Evolutionary conservation across 768 basidiomycete species (phyloP).

Genomic region (Termitomyces sp.): DNA sequence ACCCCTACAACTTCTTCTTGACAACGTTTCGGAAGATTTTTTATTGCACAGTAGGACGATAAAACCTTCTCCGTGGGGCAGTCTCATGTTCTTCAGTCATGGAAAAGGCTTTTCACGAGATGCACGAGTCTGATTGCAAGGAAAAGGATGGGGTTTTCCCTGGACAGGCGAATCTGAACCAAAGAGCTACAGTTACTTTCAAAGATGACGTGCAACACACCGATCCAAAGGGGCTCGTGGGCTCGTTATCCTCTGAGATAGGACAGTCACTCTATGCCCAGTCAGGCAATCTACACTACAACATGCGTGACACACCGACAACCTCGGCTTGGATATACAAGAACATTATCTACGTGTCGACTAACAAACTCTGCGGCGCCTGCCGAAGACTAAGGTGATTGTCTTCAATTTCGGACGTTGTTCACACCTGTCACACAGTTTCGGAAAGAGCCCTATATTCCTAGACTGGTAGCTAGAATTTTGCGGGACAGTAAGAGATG

Average conservation of each 20-base stretch:
- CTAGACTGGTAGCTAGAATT: conserved; percentile 41
- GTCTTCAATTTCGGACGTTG: conserved; percentile 52
- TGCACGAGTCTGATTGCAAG: conserved; percentile 46
- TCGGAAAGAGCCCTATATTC: conserved; percentile 44
- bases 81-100: conserved; percentile 47
- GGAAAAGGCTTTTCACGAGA: conserved; percentile 41
- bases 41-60: conserved; percentile 38
- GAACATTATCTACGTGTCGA: conserved; percentile 47
- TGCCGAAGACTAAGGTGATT: conserved; percentile 45
- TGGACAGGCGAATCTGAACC: conserved; percentile 37
- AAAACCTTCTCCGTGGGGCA: conserved; percentile 40
- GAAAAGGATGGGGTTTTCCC: conserved; percentile 44
- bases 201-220: conserved; percentile 42
- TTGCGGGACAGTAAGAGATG: conserved; percentile 34
- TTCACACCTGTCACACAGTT: conserved; percentile 48
- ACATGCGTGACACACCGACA: conserved; percentile 30
- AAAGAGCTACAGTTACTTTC: conserved; percentile 34
- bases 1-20: conserved; percentile 42
- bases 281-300: conserved; percentile 34
- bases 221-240: conserved; percentile 55
- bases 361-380: conserved; percentile 51
- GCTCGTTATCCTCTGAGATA: conserved; percentile 32
- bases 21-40: conserved; percentile 54
- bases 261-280: conserved; percentile 47
- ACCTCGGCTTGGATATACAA: conserved; percentile 32